Evolutionary conservation across 2,329 filamentous ascomycete genomes (phyloP).

Genomic region (Talaromyces sp.): DNA sequence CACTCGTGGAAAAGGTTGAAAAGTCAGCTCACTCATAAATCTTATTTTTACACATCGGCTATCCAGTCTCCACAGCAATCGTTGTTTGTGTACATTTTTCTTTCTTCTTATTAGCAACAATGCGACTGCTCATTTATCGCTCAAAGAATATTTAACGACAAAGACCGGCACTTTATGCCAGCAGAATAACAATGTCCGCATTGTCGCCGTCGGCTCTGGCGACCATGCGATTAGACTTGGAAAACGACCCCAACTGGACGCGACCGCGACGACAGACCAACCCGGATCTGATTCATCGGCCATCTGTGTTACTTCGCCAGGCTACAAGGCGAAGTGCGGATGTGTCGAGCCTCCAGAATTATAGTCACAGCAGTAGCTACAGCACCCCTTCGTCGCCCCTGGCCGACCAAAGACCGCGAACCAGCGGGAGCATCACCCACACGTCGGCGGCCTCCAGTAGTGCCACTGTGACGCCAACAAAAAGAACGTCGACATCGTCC

Average conservation of each 20-base stretch:
- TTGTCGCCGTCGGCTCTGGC: constrained; percentile 14
- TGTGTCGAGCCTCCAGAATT: constrained; percentile 8
- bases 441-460: constrained; percentile 15
- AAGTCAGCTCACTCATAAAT: neutral
- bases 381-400: constrained; percentile 11
- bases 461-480: constrained; percentile 17
- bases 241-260: constrained; percentile 9
- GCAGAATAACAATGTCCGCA: constrained; percentile 7
- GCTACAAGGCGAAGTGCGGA: constrained; percentile 19
- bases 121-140: neutral
- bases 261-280: constrained; percentile 21
- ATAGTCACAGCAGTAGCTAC: neutral
- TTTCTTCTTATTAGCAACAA: neutral
- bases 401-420: constrained; percentile 15
- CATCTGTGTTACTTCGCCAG: constrained; percentile 18
- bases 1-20: neutral
- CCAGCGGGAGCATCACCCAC: constrained; percentile 18
- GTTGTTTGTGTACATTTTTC: neutral
- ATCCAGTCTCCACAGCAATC: neutral
- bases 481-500: constrained; percentile 10
- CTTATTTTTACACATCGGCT: neutral
- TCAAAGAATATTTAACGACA: neutral
- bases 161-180: constrained; percentile 3
- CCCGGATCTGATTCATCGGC: constrained; percentile 17
- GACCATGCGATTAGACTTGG: constrained; percentile 7